Evolutionary conservation across 2,329 filamentous ascomycete species (phyloP).

Genomic region (Aspergillus caelatus): DNA sequence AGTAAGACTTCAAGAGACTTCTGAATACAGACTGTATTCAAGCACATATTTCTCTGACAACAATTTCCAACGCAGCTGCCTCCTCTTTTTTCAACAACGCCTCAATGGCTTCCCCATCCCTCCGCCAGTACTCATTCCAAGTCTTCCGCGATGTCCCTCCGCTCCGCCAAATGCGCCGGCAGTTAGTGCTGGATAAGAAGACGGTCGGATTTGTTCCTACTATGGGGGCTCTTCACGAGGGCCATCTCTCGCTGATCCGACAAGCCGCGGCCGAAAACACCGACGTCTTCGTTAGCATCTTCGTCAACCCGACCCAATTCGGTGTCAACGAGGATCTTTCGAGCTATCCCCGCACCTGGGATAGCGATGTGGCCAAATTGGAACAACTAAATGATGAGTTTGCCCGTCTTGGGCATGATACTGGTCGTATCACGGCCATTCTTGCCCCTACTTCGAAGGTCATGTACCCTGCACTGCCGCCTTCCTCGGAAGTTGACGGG

Average conservation of each 20-base stretch:
- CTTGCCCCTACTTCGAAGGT: constrained; percentile 81
- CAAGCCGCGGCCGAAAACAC: constrained; percentile 82
- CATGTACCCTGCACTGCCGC: constrained; percentile 85
- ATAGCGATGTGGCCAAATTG: constrained; percentile 70
- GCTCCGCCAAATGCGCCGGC: constrained; percentile 69
- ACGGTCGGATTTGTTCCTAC: constrained; percentile 89
- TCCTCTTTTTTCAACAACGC: constrained; percentile 28
- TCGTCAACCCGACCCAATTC: constrained; percentile 97
- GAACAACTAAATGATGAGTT: constrained; percentile 71
- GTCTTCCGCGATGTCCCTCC: constrained; percentile 75
- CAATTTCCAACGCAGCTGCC: constrained; percentile 19
- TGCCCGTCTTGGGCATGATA: constrained; percentile 54
- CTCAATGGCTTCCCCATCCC: constrained; percentile 5
- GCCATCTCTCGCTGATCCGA: constrained; percentile 83
- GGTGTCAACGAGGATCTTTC: constrained; percentile 83
- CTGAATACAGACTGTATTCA: not conserved
- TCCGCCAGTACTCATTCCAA: constrained; percentile 32
- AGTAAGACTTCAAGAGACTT: constrained; percentile 23
- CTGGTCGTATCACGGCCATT: constrained; percentile 74
- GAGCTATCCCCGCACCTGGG: constrained; percentile 90
- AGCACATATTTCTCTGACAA: constrained; percentile 1
- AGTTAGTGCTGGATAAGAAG: constrained; percentile 67
- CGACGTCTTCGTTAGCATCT: constrained; percentile 87
- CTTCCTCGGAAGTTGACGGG: constrained; percentile 71
- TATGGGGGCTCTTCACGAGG: constrained; percentile 95